These are phyloP conservation scores for Auricularia sp. DNA, from an alignment of 768 basidiomycete genomes.

Conservation along the genomic window DNA sequence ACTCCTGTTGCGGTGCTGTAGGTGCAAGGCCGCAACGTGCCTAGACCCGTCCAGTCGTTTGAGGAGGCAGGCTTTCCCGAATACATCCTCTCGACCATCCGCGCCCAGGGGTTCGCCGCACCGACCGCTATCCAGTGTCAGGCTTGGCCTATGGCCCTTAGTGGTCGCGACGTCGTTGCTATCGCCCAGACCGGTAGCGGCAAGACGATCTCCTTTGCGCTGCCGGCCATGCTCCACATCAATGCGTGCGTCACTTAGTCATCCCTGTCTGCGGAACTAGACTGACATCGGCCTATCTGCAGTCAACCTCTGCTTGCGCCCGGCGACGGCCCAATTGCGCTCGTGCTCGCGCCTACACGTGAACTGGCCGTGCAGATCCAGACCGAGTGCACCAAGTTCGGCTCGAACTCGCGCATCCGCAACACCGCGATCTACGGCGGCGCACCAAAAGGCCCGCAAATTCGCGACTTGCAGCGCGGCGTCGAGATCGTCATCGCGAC, in stretches of 20 bases:
- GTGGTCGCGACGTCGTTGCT: conserved; percentile 87
- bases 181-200: conserved; percentile 98
- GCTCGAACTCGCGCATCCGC: conserved; percentile 86
- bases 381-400: conserved; percentile 97
- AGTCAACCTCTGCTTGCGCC: conserved; percentile 88
- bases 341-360: conserved; percentile 94
- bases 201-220: conserved; percentile 96
- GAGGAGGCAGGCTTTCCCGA: conserved; percentile 96
- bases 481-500: conserved; percentile 99
- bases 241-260: conserved; percentile 59
- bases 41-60: conserved; percentile 82
- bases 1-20: conserved; percentile 20
- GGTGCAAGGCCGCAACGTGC: conserved; percentile 82
- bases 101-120: conserved; percentile 79
- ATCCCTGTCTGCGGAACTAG: neutral
- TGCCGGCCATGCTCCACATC: conserved; percentile 99
- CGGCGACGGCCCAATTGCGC: conserved; percentile 94
- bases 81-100: conserved; percentile 89
- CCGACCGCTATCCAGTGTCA: conserved; percentile 98
- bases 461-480: conserved; percentile 92
- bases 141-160: conserved; percentile 98
- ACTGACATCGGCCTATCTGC: conserved; percentile 5
- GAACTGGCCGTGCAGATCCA: conserved; percentile 99
- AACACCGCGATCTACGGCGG: conserved; percentile 99
- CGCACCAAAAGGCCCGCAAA: conserved; percentile 96